Evolutionary conservation across 2,329 filamentous ascomycete species (phyloP), one percentile per base, ranked within the genome.

Genomic region (Pseudogymnoascus pannorum): DNA sequence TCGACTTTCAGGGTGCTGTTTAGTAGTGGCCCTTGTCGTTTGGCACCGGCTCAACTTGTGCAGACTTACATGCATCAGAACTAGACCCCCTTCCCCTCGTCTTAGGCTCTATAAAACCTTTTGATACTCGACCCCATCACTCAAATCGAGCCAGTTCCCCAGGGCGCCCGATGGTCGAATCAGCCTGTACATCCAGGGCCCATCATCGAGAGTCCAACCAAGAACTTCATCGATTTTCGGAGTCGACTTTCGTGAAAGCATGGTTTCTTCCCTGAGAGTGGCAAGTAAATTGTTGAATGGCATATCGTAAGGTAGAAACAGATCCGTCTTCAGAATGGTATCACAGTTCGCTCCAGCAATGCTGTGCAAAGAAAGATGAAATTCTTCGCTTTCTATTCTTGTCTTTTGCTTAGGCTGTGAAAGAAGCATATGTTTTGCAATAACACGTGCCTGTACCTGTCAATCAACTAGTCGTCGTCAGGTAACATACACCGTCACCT

Each of bases 101-200:
- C 44, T 31, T 54, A 54, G 26, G 9, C 26, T 31, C 26, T 54
- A 26, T 54, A 54, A 31, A 54, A 54, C 16, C 8, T 7, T 33
- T 20, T 54, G 48, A 14, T 54, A 54, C 48, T 54, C 26, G 5
- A 54, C 26, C n/a, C 31, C n/a, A 12, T 54, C 48, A 11, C 48
- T 54, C 48, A 54, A 54, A 12, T 31, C 16, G n/a, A 31, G 48
- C 48, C 48, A 54, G 16, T 20, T 16, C 48, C 48, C 48, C 9
- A 16, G 26, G 24, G 16, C 9, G 9, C 31, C 48, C 6, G 26
- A 33, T 20, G 48, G 48, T 12, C 4, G n/a, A 12, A 33, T n/a
- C 2, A 68, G 35, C 42, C 62, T 63, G 40, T 66, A 70, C 18
- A 66, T 38, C 68, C 68, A 71, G 22, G 69, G 64, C 5, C 69